phyloP scores from a whole-genome alignment of 2,329 filamentous ascomycete genomes.

The Penicillium sp. region DNA sequence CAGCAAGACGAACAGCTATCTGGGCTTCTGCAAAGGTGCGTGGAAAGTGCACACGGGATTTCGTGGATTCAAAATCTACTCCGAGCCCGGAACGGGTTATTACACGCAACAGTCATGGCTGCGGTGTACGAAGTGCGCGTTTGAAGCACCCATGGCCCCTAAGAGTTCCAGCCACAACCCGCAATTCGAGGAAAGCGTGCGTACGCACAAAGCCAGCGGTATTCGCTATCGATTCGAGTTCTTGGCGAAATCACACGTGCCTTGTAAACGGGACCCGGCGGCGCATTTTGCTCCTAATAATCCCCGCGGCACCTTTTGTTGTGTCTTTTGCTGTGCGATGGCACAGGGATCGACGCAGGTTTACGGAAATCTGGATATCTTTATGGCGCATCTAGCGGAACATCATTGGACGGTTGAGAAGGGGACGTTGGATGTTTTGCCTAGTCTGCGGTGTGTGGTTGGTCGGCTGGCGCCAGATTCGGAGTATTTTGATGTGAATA shows the following conservation, averaged over 20 bases:
- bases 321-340: conserved; percentile 48
- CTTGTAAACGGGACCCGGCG: conserved; percentile 25
- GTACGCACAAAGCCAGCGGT: conserved; percentile 28
- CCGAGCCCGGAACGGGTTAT: conserved; percentile 11
- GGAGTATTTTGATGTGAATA: conserved; percentile 51
- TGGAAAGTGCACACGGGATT: conserved; percentile 36
- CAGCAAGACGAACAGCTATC: conserved; percentile 33
- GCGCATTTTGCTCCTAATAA: background rate
- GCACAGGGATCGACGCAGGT: conserved; percentile 32
- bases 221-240: conserved; percentile 49
- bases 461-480: conserved; percentile 37
- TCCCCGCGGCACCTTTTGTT: conserved; percentile 36
- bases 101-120: conserved; percentile 35
- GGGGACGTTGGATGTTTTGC: conserved; percentile 25
- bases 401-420: conserved; percentile 31
- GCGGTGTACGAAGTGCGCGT: conserved; percentile 44
- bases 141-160: conserved; percentile 37
- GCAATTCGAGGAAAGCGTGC: conserved; percentile 31
- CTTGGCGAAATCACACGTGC: conserved; percentile 47
- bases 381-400: conserved; percentile 45
- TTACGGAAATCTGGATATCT: conserved; percentile 41
- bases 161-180: background rate
- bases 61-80: conserved; percentile 15
- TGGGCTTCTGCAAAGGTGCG: conserved; percentile 48
- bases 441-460: conserved; percentile 44